Percentiles rank a stretch among this genome's conserved stretches.
Evolutionary conservation across 2,329 filamentous ascomycete species (phyloP).

Genomic region (Colletotrichum scovillei): DNA sequence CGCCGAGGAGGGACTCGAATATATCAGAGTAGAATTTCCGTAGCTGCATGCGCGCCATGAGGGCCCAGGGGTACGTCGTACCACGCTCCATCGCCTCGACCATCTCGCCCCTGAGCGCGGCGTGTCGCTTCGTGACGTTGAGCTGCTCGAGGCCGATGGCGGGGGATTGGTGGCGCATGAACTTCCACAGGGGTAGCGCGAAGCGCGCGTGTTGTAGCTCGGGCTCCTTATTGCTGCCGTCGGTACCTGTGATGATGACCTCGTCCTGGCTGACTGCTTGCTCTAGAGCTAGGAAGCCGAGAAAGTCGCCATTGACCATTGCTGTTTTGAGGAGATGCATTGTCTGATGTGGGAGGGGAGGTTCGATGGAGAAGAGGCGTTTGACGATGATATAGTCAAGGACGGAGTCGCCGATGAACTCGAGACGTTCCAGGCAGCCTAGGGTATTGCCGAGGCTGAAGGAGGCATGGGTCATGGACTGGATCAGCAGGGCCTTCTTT

Average conservation of each 20-base stretch:
- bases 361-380: conserved; percentile 62
- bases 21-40: conserved; percentile 88
- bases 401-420: conserved; percentile 89
- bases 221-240: conserved; percentile 37
- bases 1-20: conserved; percentile 83
- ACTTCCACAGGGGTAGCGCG: conserved; percentile 71
- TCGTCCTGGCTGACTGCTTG: conserved; percentile 45
- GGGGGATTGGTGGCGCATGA: conserved; percentile 69
- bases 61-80: conserved; percentile 78
- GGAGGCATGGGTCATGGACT: conserved; percentile 85
- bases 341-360: conserved; percentile 58
- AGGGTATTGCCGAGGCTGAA: conserved; percentile 56
- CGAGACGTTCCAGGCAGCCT: conserved; percentile 76
- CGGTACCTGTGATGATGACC: conserved; percentile 27
- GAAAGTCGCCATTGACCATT: conserved; percentile 82
- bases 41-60: conserved; percentile 72
- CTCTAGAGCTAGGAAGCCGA: conserved; percentile 81
- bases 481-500: conserved; percentile 75
- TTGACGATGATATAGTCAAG: conserved; percentile 81
- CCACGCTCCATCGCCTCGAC: conserved; percentile 60
- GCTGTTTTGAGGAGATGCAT: conserved; percentile 84
- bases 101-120: conserved; percentile 60
- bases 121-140: conserved; percentile 57
- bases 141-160: conserved; percentile 61
- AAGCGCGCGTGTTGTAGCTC: conserved; percentile 27